Percentiles rank a stretch among this genome's conserved stretches.
These are phyloP conservation scores for Quercus tomentella DNA, from an alignment of 331 rosid genomes.

Conservation along the genomic window DNA sequence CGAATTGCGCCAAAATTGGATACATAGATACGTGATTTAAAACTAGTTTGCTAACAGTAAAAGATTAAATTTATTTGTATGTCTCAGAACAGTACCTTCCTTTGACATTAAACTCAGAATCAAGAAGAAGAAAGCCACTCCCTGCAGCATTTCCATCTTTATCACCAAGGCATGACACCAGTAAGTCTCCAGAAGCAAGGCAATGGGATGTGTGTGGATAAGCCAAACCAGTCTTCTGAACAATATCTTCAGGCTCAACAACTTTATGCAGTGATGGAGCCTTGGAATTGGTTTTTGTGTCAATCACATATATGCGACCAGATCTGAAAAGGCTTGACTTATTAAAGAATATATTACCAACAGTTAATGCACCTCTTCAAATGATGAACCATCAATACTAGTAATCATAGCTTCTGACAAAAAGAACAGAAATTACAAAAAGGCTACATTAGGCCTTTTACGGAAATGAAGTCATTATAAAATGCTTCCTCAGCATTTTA, in stretches of 20 bases:
- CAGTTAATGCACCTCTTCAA: background rate
- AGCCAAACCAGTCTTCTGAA: slow-evolving; percentile 78
- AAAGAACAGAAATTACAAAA: background rate
- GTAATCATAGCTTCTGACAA: background rate
- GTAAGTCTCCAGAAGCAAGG: slow-evolving; percentile 86
- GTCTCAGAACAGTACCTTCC: slow-evolving; percentile 60
- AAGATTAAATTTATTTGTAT: background rate
- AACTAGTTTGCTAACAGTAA: background rate
- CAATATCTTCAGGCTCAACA: slow-evolving; percentile 61
- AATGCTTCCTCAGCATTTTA: background rate
- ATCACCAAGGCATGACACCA: slow-evolving; percentile 91
- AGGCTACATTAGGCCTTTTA: background rate
- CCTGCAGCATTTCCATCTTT: slow-evolving; percentile 87
- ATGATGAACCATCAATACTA: background rate
- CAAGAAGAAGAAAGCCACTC: slow-evolving; percentile 93
- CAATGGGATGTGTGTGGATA: slow-evolving; percentile 99
- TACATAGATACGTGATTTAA: background rate
- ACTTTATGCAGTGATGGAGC: slow-evolving; percentile 87
- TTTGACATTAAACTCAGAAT: slow-evolving; percentile 86
- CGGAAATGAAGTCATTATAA: background rate
- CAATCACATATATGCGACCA: slow-evolving; percentile 78
- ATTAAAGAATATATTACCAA: slow-evolving; percentile 1
- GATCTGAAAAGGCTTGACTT: slow-evolving; percentile 48
- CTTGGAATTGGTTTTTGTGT: slow-evolving; percentile 73
- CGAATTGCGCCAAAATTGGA: background rate